Conservation (phyloP, 371 early-diverging fungal genomes). For the Paraphysoderma sedebokerense region DNA sequence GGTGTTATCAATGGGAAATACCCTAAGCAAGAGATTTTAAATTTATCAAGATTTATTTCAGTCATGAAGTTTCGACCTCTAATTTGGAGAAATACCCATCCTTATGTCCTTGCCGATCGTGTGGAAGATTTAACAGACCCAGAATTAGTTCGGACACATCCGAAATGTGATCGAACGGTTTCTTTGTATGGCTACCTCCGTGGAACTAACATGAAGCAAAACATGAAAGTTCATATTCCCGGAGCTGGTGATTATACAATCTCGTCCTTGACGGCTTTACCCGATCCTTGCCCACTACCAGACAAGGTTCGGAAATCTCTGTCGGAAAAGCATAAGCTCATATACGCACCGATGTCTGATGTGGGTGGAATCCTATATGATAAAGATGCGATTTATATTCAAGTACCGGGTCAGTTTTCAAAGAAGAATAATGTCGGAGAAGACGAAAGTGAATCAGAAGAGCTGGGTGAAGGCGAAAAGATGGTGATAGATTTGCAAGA, state of each 20-base stretch:
- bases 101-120: conserved; percentile 88
- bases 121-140: conserved; percentile 93
- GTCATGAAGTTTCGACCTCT: conserved; percentile 94
- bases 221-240: conserved; percentile 77
- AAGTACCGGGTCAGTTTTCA: conserved; percentile 72
- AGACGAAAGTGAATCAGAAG: conserved; percentile 9
- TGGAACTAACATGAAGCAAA: conserved; percentile 75
- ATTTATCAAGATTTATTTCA: conserved; percentile 88
- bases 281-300: conserved; percentile 89
- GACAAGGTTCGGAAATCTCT: conserved; percentile 75
- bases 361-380: conserved; percentile 96
- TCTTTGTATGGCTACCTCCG: conserved; percentile 88
- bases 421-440: too few species aligned
- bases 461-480: conserved; percentile 58
- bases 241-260: conserved; percentile 83
- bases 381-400: conserved; percentile 95
- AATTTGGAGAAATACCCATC: conserved; percentile 89
- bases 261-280: conserved; percentile 47
- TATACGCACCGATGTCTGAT: conserved; percentile 97
- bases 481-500: conserved; percentile 86
- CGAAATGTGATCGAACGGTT: conserved; percentile 78
- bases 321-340: conserved; percentile 80
- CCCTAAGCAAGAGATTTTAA: conserved; percentile 78
- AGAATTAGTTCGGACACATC: conserved; percentile 51
- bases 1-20: conserved; percentile 88